These are phyloP conservation scores for Diplocarpon mali DNA, from an alignment of 2,329 filamentous ascomycete genomes.

Conservation along the genomic window DNA sequence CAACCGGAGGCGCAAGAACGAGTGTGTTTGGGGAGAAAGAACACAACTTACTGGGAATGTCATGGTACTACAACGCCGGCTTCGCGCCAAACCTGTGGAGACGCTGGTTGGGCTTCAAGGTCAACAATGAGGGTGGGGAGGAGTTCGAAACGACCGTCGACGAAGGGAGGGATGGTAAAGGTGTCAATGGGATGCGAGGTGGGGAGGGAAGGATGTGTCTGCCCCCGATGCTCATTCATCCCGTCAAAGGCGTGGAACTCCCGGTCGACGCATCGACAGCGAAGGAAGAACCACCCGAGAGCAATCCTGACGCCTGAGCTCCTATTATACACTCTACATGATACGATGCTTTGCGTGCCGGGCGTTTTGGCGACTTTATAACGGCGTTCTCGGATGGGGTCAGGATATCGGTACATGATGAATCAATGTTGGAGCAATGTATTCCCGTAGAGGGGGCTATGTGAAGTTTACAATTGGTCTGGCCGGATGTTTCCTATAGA, in stretches of 20 bases:
- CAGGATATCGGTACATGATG: too few species aligned
- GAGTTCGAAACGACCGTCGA: constrained; percentile 55
- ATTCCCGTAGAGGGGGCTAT: too few species aligned
- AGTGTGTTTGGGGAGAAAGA: constrained; percentile 75
- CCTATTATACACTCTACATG: too few species aligned
- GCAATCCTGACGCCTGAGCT: constrained; percentile 27
- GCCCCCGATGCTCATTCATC: constrained; percentile 81
- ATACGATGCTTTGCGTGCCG: too few species aligned
- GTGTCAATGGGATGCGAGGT: constrained; percentile 40
- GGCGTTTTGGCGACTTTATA: too few species aligned
- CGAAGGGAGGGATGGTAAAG: constrained; percentile 30
- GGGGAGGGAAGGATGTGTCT: constrained; percentile 84
- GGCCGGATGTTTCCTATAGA: too few species aligned
- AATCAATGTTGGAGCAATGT: too few species aligned
- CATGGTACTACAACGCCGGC: constrained; percentile 84
- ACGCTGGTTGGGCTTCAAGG: constrained; percentile 73
- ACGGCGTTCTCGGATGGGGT: too few species aligned
- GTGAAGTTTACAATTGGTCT: too few species aligned
- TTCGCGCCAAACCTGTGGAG: constrained; percentile 75
- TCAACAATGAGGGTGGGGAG: constrained; percentile 70
- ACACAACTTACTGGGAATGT: constrained; percentile 77
- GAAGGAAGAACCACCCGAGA: constrained; percentile 21
- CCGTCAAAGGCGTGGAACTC: constrained; percentile 65
- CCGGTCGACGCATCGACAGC: constrained; percentile 19
- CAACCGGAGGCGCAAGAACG: constrained; percentile 60